Evolutionary conservation across 805 yeast genomes (phyloP), one percentile per base, ranked within the genome.

Genomic region (Wickerhamiella sergipiensis): DNA sequence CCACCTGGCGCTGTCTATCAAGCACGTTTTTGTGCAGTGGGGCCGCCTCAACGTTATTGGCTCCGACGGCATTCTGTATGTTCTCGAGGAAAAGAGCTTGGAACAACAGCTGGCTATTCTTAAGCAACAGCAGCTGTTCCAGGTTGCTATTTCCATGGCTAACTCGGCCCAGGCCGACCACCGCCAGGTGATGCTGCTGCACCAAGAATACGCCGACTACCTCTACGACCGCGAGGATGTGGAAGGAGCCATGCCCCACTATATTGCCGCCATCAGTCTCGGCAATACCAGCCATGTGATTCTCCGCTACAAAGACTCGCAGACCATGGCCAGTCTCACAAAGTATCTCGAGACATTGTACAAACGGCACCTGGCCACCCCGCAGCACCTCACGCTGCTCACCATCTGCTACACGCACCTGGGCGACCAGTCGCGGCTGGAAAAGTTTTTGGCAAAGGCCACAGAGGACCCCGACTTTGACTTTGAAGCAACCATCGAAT

Each of bases 361-460:
- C 50, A 73, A 73, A 7, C 64, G 71, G 43, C 73, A 75, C 2
- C 57, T 74, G 13, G 81, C 95, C 0, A 76, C 77, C n/a, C 72
- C 78, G 29, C 94, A 88, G 61, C 97, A 90, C 64, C 74, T 87
- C 6, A 88, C 95, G 0, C 66, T 90, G 23, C 69, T 89, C 42
- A 65, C 89, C 23, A 83, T 90, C 53, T 80, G 90, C 47, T 80
- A 83, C 59, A 85, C 95, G 53, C 87, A 88, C 60, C 66, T 86
- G 58, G 84, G 82, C 53, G 74, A 74, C 53, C 73, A 71, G 2
- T 74, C 72, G 1, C 80, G 80, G 46, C 68, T 90, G 24, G 72
- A 73, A 39, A 57, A 63, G 5, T 87, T 85, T 58, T 72, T 86
- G 22, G 71, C 67, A 51, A 69, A 67, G 26, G 71, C 71, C n/a